Percentiles rank a stretch among this genome's conserved stretches.
These are phyloP conservation scores for Cryptosporidium sp. DNA, from an alignment of 169 alveolate genomes.

Conservation along the genomic window DNA sequence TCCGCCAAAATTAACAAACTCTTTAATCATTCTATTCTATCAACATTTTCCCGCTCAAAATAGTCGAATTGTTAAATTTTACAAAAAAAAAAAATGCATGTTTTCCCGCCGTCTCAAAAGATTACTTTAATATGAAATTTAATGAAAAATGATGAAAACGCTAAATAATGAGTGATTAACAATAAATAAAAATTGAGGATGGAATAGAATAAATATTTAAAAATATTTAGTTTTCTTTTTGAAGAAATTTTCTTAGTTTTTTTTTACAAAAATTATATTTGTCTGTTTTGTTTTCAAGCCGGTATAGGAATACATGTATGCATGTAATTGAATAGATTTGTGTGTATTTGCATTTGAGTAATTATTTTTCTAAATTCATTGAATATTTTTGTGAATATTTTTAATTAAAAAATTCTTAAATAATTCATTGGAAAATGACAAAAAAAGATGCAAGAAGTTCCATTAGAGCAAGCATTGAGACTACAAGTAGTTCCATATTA, in stretches of 20 bases:
- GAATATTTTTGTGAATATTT: neutral
- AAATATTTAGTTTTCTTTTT: neutral
- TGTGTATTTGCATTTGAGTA: neutral
- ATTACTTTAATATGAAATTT: neutral
- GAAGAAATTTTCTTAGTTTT: neutral
- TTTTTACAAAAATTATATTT: neutral
- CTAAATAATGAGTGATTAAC: neutral
- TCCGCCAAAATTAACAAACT: neutral
- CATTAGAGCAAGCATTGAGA: slow-evolving; percentile 34
- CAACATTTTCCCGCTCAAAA: neutral
- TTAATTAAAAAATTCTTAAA: neutral
- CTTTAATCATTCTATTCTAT: neutral
- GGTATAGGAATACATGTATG: slow-evolving; percentile 17
- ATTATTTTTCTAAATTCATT: neutral
- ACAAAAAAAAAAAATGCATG: slow-evolving; percentile 14
- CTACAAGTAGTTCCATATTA: slow-evolving; percentile 21
- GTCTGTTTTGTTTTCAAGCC: neutral
- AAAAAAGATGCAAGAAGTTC: slow-evolving; percentile 26
- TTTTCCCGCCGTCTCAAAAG: slow-evolving; percentile 39
- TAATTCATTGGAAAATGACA: neutral
- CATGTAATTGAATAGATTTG: slow-evolving; percentile 1
- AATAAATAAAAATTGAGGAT: neutral
- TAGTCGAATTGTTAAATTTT: neutral
- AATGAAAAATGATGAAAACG: neutral
- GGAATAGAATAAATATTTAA: too few relatives aligned